A percentile compares a stretch with the other conserved stretches of the same genome.
Conservation (phyloP, 164 flowering plant species). For the grape (Vitis vinifera) region ASM3070453v1 NC_081816.1:12052001-12052500, state of each 20-base stretch:
- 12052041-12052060: no score
- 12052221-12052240: slow-evolving; percentile 48
- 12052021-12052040: no score
- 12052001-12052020: no score
- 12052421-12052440: slow-evolving; percentile 71
- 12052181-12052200: not conserved
- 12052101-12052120: no score
- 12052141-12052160: no score
- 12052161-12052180: no score
- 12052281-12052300: slow-evolving; percentile 82
- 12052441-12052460: slow-evolving; percentile 95
- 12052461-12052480: slow-evolving; percentile 96
- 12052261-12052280: slow-evolving; percentile 98
- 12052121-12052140: no score
- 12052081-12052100: no score
- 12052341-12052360: slow-evolving; percentile 87
- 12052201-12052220: not conserved
- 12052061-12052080: no score
- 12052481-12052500: slow-evolving; percentile 72
- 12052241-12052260: slow-evolving; percentile 86
- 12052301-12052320: slow-evolving; percentile 77
- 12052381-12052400: slow-evolving; percentile 75
- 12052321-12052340: slow-evolving; percentile 98
- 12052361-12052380: slow-evolving; percentile 79
- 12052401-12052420: slow-evolving; percentile 71